Base-by-base conservation (phyloP, 2,329 filamentous ascomycete genomes). In the Penicillium capsulatum region DNA sequence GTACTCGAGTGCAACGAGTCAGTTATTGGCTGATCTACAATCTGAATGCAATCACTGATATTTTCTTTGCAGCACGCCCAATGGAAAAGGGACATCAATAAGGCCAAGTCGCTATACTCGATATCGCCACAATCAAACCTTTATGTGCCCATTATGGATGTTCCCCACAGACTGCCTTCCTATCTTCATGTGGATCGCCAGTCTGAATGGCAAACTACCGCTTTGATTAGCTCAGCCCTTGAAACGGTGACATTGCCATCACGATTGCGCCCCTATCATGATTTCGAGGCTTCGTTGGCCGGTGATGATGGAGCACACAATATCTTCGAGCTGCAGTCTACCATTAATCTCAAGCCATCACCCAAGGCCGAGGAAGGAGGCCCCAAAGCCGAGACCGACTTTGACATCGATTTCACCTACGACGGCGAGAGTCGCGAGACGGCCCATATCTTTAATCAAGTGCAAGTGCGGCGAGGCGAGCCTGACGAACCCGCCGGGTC, bases 241-340 rank as follows among this genome's bases (percentile, higher is more conserved):
- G 92, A 97, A 63, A 87, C 80, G 16, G 78, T 84, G 22, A 86
- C 84, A 1, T 67, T 97, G 10, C 85, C 86, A 5, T 83, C 86
- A 1, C 77, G 91, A 16, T 53, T 67, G 34, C 59, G 64, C 16
- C 57, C 55, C 2, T 60, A 64, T 36, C 54, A 59, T 34, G 59
- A 65, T 43, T 60, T 65, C 24, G 64, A 65, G 38, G 45, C 63
- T 5, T 63, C 64, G 3, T 66, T 95, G 19, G 75, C 73, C 19
- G 63, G 72, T 8, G 62, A 62, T 3, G 61, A 84, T 41, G 87
- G 86, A n/a, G 84, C 80, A 44, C 87, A 90, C 57, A 84, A 79
- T 17, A 80, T 97, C 22, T 86, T 84, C 5, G 81, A 83, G 44
- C 70, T 94, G 33, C 76, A 80, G 42, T 79, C 94, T 69, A 81